Base-by-base conservation (phyloP, 164 flowering plant genomes). In the Warburgia ugandensis region DNA sequence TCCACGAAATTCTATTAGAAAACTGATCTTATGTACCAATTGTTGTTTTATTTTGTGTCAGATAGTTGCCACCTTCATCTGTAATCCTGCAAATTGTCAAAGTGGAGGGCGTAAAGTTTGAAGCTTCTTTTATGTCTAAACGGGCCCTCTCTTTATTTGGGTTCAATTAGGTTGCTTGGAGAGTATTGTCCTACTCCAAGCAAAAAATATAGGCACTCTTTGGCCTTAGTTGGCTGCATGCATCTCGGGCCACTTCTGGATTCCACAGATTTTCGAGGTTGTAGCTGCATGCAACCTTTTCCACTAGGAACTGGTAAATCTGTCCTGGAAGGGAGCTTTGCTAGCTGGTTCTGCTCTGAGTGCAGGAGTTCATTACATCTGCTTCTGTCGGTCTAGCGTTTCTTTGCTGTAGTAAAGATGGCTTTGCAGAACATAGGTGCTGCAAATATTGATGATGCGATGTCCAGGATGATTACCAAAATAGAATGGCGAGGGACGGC, bases 401-500 rank as follows among this genome's bases (percentile, higher is more conserved):
- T 19, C 4, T 20, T 50, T n/a, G 29, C 32, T 37, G 16, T 19
- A 17, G 35, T 9, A 52, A 79, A 68, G 37, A 89, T 89, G 97
- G 95, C 90, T 23, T 55, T 89, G 54, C 95, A 86, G 56, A 89
- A 89, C 55, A 89, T 89, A 56, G 97, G 97, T 68, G 94, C 96
- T 41, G 72, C 73, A 10, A 89, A 89, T 77, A 74, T 76, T 5
- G 94, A 86, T 73, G 97, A 89, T 81, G 97, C 95, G 79, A 89
- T 89, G 97, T 95, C 97, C 9, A 78, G 45, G 56, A 89, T 89
- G 97, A 64, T 86, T 0, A 89, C 97, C 26, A 86, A 89, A 63
- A 82, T 83, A 56, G 97, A 89, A 68, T 95, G 97, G 1, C 74
- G 95, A 27, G 97, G 95, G 86, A 89, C 74, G 97, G 97, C 69